Conservation (phyloP, 768 basidiomycete species). For the Trametopsis cervina region DNA sequence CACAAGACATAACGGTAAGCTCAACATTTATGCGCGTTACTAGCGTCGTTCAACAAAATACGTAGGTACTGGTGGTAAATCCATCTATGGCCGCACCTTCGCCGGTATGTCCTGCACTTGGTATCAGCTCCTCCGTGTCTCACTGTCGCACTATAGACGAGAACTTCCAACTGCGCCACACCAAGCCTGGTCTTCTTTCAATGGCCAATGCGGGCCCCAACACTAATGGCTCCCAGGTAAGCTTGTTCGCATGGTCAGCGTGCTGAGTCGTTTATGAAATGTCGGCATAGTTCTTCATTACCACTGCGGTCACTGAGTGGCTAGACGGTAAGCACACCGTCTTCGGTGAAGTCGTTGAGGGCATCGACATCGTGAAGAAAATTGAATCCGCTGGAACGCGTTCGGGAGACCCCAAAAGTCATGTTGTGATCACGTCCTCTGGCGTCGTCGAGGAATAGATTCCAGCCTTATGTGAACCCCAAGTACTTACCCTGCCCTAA, state of each 20-base stretch:
- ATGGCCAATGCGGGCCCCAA: constrained; percentile 79
- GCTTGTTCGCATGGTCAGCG: constrained; percentile 24
- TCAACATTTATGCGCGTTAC: not conserved
- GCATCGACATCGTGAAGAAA: constrained; percentile 29
- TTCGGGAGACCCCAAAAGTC: constrained; percentile 9
- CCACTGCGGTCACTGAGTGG: constrained; percentile 71
- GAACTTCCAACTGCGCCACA: constrained; percentile 76
- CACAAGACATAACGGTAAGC: constrained; percentile 33
- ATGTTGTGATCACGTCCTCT: constrained; percentile 10
- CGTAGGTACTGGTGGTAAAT: constrained; percentile 70
- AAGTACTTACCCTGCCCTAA: too few species aligned
- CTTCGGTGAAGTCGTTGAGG: constrained; percentile 48
- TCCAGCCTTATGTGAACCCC: too few species aligned
- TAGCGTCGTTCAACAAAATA: constrained; percentile 29
- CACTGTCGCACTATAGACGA: constrained; percentile 47
- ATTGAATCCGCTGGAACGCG: constrained; percentile 16
- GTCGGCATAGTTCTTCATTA: constrained; percentile 78
- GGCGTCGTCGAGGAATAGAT: constrained; percentile 10
- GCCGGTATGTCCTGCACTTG: constrained; percentile 33
- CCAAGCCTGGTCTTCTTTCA: constrained; percentile 57
- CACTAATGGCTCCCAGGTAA: constrained; percentile 69
- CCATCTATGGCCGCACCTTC: constrained; percentile 69
- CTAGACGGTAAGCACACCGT: constrained; percentile 83
- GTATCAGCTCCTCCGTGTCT: constrained; percentile 5
- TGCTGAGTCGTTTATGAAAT: constrained; percentile 13